Evolutionary conservation across 2,329 filamentous ascomycete genomes (phyloP), one percentile per base, ranked within the genome.

Genomic region (Dactylella cylindrospora): DNA sequence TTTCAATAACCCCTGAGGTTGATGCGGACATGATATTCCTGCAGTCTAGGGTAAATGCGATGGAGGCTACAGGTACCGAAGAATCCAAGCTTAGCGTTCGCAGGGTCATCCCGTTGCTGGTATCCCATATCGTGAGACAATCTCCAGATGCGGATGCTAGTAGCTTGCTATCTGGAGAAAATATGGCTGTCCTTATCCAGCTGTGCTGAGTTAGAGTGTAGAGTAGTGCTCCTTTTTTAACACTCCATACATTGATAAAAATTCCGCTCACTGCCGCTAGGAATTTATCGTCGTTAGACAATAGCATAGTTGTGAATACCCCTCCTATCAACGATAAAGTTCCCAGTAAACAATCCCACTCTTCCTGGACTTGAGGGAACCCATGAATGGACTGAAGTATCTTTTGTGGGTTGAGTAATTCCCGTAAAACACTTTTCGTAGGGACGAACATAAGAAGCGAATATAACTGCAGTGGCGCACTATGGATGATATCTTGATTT

Each of bases 391-490:
- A 32, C 45, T 28, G 31, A 19, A 41, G 41, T 12, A 36, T 36
- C 19, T 31, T 9, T 15, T 29, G 10, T 7, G 7, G 5, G 6
- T 28, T 20, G 33, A 57, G 50, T 19, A 39, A 50, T 9, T 15
- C 22, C 19, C 20, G 26, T 26, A 47, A 8, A 6, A 47, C 32
- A 36, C 52, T 57, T 13, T 26, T 47, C 5, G 10, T 9, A 15
- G 52, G 53, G 12, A 5, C 25, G 25, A 51, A 59, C 2, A 51
- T 10, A 19, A 59, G 22, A 3, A 31, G 36, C 2, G 53, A 22
- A 15, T 59, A 51, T 9, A n/a, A 5, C 36, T 59, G 53, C 9
- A 59, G 9, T 13, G 53, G 53, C 19, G 53, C 53, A 2, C 4
- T 32, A 23, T 44, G 15, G 19, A 51, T 39, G 2, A 45, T 32